A percentile compares a stretch with the other conserved stretches of the same genome.
Evolutionary conservation across 1,284 basidiomycete species (phyloP).

Genomic region (Mycosarcoma maydis): DNA sequence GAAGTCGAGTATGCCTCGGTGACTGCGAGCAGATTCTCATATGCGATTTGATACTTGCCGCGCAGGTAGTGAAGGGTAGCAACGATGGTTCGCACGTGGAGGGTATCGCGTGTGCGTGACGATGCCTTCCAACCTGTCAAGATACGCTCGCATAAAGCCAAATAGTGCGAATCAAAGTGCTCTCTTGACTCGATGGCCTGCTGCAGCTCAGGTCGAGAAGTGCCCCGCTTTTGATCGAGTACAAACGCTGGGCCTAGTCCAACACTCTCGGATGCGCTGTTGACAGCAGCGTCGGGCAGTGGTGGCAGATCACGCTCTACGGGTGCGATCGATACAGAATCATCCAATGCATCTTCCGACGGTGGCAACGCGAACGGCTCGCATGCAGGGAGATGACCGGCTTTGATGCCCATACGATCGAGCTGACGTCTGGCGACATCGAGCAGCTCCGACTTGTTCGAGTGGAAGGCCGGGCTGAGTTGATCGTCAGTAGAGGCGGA

Average conservation of each 20-base stretch:
- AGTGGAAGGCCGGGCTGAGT: slow-evolving; percentile 55
- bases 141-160: slow-evolving; percentile 76
- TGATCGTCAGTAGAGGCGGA: slow-evolving; percentile 28
- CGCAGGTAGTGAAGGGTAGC: slow-evolving; percentile 78
- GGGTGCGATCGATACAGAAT: too few relatives aligned
- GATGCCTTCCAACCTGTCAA: slow-evolving; percentile 82
- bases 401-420: slow-evolving; percentile 79
- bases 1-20: slow-evolving; percentile 70
- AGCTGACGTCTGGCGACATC: slow-evolving; percentile 82
- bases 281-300: slow-evolving; percentile 9
- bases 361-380: slow-evolving; percentile 72
- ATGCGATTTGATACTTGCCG: slow-evolving; percentile 20
- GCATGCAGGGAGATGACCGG: slow-evolving; percentile 76
- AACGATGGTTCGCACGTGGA: slow-evolving; percentile 82
- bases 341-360: not conserved
- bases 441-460: slow-evolving; percentile 78
- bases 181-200: slow-evolving; percentile 72
- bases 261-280: not conserved
- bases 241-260: slow-evolving; percentile 10
- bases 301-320: slow-evolving; percentile 40
- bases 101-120: slow-evolving; percentile 81
- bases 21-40: slow-evolving; percentile 20
- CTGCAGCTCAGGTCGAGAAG: slow-evolving; percentile 73
- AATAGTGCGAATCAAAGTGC: slow-evolving; percentile 57
- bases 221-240: slow-evolving; percentile 16